Evolutionary conservation across 2,329 filamentous ascomycete species (phyloP), one percentile per base, ranked within the genome.

Genomic region (Aspergillus tamarii): DNA sequence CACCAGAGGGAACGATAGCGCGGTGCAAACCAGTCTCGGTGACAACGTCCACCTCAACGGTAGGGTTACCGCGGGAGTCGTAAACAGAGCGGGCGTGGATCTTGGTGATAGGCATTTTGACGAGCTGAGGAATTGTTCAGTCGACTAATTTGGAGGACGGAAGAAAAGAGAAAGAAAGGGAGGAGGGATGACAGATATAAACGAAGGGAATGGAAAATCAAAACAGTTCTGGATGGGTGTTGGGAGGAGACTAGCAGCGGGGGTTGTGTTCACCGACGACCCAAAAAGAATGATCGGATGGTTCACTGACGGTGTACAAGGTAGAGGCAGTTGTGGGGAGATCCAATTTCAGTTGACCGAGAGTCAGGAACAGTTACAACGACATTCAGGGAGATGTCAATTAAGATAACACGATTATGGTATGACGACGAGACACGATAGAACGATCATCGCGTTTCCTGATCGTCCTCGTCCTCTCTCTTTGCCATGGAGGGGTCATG

Each of bases 11-110:
- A 69, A 98, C 94, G 80, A 97, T 97, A 80, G 94, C 94, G 79
- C 94, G 93, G 89, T 97, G 94, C 69, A 98, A 90, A 78, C 94
- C 94, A 75, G 91, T 96, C 85, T 96, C 93, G 74, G 94, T 97
- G 84, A 96, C 91, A 75, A 97, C 89, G 81, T 97, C 94, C 77
- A 98, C 94, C 88, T 98, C 94, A 78, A 97, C 94, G 80, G 95
- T 99, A 77, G 95, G 95, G 90, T 99, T 99, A 81, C 88, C 88
- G 73, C 95, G 94, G 82, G 95, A 98, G 88, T 99, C 95, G 89
- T 94, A 99, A 86, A 99, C 93, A 78, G 91, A 94, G 80, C 95
- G 91, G 78, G 91, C 92, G 88, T 94, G 91, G 80, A 95, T 88
- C 87, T 94, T 94, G 82, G 89, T 89, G 83, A 95, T 92, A 77